Percentiles rank a stretch among this genome's conserved stretches.
These are phyloP conservation scores for Penicillium argentinense DNA, from an alignment of 495 filamentous ascomycete species.

Conservation along the genomic window DNA sequence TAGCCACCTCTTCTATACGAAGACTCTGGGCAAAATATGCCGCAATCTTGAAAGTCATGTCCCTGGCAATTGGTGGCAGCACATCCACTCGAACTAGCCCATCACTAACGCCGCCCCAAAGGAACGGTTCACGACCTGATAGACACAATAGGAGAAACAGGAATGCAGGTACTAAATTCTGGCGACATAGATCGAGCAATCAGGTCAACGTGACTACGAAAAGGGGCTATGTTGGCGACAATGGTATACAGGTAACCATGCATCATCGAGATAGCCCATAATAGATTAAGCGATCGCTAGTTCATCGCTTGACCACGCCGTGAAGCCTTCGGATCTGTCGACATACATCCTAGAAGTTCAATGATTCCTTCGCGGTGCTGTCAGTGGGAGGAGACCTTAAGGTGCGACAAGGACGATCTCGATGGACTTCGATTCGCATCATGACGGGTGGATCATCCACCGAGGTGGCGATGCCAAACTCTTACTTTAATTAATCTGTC, in stretches of 20 bases:
- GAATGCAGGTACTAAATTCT: not conserved
- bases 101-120: not conserved
- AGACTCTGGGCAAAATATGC: too few species aligned
- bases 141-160: not conserved
- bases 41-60: too few species aligned
- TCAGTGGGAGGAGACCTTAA: not conserved
- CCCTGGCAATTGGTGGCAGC: not conserved
- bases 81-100: not conserved
- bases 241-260: not conserved
- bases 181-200: not conserved
- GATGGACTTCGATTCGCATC: too few species aligned
- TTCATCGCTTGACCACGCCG: not conserved
- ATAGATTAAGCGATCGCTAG: not conserved
- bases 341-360: not conserved
- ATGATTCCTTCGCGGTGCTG: not conserved
- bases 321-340: not conserved
- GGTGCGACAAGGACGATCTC: too few species aligned
- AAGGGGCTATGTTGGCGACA: not conserved
- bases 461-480: too few species aligned
- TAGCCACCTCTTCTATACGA: too few species aligned
- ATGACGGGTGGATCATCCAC: too few species aligned
- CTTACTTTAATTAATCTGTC: too few species aligned
- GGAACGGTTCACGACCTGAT: not conserved
- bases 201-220: not conserved
- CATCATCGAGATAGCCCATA: not conserved